These are phyloP conservation scores for Astrothelium macrocarpum DNA, from an alignment of 495 filamentous ascomycete species.

Conservation along the genomic window DNA sequence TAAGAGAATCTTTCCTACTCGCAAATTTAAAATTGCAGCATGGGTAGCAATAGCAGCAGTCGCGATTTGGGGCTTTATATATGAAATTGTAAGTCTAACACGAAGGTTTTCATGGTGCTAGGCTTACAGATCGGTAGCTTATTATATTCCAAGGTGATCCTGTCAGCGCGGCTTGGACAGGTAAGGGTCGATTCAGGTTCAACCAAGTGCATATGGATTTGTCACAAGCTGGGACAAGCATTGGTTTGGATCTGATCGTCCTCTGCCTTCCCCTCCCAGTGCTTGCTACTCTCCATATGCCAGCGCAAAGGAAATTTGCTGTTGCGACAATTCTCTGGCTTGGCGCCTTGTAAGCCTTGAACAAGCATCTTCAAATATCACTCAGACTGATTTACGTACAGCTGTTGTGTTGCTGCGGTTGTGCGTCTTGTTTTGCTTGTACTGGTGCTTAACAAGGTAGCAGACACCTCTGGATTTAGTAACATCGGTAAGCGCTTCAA, in stretches of 20 bases:
- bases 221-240: not conserved
- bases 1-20: not conserved
- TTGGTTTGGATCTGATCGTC: not conserved
- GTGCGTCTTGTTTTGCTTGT: not conserved
- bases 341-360: not conserved
- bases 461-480: not conserved
- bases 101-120: not conserved
- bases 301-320: not conserved
- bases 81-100: not conserved
- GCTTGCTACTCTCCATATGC: not conserved
- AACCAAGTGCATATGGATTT: not conserved
- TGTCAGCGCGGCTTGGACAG: not conserved
- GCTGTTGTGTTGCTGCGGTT: not conserved
- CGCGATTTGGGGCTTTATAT: not conserved
- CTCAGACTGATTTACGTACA: not conserved
- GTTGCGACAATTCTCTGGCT: not conserved
- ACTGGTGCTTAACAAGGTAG: not conserved
- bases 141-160: not conserved
- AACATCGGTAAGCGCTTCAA: not conserved
- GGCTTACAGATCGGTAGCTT: not conserved
- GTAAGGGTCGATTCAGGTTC: not conserved
- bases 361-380: too few species aligned
- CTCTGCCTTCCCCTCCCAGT: not conserved
- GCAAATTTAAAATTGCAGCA: not conserved
- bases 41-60: not conserved